These are phyloP conservation scores for Lactarius indigo DNA, from an alignment of 768 basidiomycete genomes.

Conservation along the genomic window DNA sequence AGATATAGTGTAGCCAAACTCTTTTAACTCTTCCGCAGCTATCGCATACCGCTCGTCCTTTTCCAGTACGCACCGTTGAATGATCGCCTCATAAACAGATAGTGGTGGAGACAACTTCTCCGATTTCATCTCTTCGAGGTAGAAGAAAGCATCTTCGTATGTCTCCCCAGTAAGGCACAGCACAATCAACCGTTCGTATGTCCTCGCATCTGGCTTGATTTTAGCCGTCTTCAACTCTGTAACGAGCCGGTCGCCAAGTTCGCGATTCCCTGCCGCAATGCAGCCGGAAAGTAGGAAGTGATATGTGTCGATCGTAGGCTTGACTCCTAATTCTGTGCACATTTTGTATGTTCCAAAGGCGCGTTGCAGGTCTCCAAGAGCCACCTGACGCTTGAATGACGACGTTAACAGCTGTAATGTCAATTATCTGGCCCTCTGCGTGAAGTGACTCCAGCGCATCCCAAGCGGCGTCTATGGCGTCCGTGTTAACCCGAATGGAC, in stretches of 20 bases:
- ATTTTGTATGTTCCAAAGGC: slow-evolving; percentile 75
- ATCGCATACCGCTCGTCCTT: slow-evolving; percentile 61
- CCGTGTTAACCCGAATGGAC: slow-evolving; percentile 43
- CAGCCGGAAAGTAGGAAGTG: slow-evolving; percentile 68
- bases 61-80: slow-evolving; percentile 51
- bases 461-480: slow-evolving; percentile 63
- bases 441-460: slow-evolving; percentile 57
- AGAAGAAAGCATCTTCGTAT: slow-evolving; percentile 87
- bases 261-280: slow-evolving; percentile 51
- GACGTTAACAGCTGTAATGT: slow-evolving; percentile 59
- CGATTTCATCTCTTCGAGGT: slow-evolving; percentile 84
- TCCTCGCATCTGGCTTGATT: slow-evolving; percentile 53
- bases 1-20: slow-evolving; percentile 49
- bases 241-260: slow-evolving; percentile 65
- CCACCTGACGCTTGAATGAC: slow-evolving; percentile 62
- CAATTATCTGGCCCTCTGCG: slow-evolving; percentile 47
- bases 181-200: slow-evolving; percentile 63
- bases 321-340: slow-evolving; percentile 49
- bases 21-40: slow-evolving; percentile 68
- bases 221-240: slow-evolving; percentile 58
- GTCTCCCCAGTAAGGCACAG: slow-evolving; percentile 66
- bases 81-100: slow-evolving; percentile 55
- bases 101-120: slow-evolving; percentile 51
- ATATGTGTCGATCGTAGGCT: slow-evolving; percentile 62
- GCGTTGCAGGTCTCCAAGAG: slow-evolving; percentile 64